phyloP scores from a whole-genome alignment of 1,284 basidiomycete species.

The Moesziomyces sp. region DNA sequence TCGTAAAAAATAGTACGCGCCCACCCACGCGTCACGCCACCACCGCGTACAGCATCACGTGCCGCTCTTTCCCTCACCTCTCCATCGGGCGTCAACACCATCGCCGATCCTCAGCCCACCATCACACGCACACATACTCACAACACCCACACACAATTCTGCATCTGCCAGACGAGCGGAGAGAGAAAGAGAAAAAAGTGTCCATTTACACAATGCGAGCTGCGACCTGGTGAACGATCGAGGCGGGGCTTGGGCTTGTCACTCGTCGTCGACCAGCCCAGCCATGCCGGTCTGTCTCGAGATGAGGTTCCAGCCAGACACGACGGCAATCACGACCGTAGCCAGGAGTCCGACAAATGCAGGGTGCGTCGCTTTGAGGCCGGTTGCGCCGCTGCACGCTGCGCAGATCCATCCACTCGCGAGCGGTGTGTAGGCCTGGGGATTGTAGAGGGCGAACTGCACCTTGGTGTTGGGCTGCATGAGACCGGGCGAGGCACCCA shows the following conservation, averaged over 20 bases:
- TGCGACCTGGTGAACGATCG: too few species aligned
- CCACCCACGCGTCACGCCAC: conserved; percentile 20
- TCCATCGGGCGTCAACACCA: conserved; percentile 1
- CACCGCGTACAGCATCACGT: conserved; percentile 22
- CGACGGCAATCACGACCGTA: conserved; percentile 40
- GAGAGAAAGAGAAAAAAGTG: conserved; percentile 14
- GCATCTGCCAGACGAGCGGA: not conserved
- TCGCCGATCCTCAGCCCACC: not conserved
- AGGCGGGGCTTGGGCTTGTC: too few species aligned
- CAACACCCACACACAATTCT: not conserved
- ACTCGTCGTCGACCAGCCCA: conserved; percentile 18
- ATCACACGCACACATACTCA: not conserved
- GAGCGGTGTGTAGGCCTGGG: conserved; percentile 64
- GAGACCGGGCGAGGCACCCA: conserved; percentile 44
- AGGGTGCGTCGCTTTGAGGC: conserved; percentile 43
- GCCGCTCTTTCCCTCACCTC: not conserved
- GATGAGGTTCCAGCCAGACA: conserved; percentile 38
- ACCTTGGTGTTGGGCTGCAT: conserved; percentile 63
- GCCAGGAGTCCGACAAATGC: conserved; percentile 42
- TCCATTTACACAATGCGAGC: conserved; percentile 22
- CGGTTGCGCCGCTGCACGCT: conserved; percentile 46
- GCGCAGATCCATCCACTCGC: conserved; percentile 58
- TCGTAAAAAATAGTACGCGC: too few species aligned
- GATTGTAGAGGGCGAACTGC: conserved; percentile 65
- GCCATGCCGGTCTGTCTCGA: conserved; percentile 23